Percentiles rank a stretch among this genome's conserved stretches.
Evolutionary conservation across 2,329 filamentous ascomycete species (phyloP).

Genomic region (Penicillium sp.): DNA sequence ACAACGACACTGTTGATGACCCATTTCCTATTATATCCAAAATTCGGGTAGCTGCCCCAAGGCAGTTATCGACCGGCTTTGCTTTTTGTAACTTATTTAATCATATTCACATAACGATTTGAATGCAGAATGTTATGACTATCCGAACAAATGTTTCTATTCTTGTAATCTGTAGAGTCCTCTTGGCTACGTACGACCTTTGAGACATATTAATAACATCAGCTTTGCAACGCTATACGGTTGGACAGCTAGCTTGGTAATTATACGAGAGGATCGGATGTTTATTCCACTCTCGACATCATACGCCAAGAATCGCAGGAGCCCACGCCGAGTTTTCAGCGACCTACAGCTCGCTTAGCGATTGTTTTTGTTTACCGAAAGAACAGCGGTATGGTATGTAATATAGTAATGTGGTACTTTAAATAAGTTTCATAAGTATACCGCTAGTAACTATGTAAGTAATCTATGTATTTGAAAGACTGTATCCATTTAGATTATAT

Average conservation of each 20-base stretch:
- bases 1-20: neutral
- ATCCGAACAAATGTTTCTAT: neutral
- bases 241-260: neutral
- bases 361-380: neutral
- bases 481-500: neutral
- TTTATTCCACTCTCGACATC: neutral
- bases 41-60: neutral
- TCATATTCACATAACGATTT: constrained; percentile 4
- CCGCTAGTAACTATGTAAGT: neutral
- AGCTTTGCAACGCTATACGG: neutral
- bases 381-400: neutral
- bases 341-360: neutral
- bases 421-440: neutral
- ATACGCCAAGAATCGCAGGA: neutral
- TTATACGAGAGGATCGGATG: neutral
- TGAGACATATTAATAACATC: neutral
- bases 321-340: neutral
- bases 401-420: neutral
- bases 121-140: constrained; percentile 5
- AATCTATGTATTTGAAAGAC: neutral
- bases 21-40: neutral
- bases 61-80: neutral
- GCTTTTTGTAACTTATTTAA: neutral
- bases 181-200: neutral
- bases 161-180: neutral